These are phyloP conservation scores for Fusarium nanum DNA, from an alignment of 2,329 filamentous ascomycete species.

Conservation along the genomic window DNA sequence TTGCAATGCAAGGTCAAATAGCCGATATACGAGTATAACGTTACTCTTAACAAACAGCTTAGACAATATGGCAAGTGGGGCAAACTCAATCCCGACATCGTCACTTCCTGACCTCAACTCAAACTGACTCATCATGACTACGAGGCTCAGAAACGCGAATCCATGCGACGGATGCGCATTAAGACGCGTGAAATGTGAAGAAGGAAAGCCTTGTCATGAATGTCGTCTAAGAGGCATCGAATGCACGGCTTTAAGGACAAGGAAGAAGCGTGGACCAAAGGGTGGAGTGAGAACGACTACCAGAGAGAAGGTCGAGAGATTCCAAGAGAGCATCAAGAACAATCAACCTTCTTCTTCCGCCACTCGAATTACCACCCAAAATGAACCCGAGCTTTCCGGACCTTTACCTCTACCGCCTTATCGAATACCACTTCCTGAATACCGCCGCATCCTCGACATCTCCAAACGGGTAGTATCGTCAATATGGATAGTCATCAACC, in stretches of 20 bases:
- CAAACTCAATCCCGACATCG: constrained; percentile 23
- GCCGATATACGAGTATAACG: background rate
- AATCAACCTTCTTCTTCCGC: background rate
- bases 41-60: background rate
- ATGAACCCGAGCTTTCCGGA: background rate
- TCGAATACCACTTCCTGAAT: constrained; percentile 34
- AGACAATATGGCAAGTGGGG: constrained; percentile 22
- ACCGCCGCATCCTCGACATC: constrained; percentile 37
- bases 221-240: constrained; percentile 34
- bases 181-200: constrained; percentile 34
- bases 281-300: constrained; percentile 31
- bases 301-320: constrained; percentile 29
- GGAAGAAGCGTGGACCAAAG: constrained; percentile 36
- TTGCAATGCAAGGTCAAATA: background rate
- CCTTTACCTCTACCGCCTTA: constrained; percentile 14
- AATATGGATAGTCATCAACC: constrained; percentile 43
- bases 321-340: constrained; percentile 30
- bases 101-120: background rate
- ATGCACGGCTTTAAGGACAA: constrained; percentile 21
- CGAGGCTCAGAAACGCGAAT: constrained; percentile 30
- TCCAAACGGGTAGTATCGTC: constrained; percentile 37
- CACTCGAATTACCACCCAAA: too few species aligned
- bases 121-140: constrained; percentile 19
- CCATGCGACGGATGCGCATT: constrained; percentile 36
- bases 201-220: constrained; percentile 31